Conservation (phyloP, 2,329 filamentous ascomycete genomes). For the Aspergillus brasiliensis region DNA sequence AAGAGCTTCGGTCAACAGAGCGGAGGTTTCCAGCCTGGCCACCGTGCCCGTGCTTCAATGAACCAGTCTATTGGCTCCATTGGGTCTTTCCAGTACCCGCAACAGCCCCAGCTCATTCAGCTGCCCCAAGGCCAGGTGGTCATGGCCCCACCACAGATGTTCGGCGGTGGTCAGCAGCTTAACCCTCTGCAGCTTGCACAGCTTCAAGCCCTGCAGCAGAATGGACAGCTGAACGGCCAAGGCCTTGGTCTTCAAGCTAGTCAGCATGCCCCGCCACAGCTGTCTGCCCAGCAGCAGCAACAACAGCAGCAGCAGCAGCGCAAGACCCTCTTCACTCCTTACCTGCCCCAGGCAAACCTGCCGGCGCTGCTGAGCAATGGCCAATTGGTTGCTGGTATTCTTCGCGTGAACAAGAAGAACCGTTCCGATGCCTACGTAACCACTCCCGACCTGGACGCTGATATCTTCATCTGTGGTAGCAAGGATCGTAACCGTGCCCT, state of each 20-base stretch:
- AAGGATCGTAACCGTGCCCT: constrained; percentile 97
- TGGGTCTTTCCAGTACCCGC: constrained; percentile 84
- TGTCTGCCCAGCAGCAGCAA: constrained; percentile 60
- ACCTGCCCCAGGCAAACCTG: constrained; percentile 89
- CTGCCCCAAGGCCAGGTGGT: constrained; percentile 80
- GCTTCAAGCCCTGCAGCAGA: constrained; percentile 90
- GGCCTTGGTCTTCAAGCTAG: constrained; percentile 67
- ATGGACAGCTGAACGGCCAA: constrained; percentile 78
- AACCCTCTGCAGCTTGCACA: constrained; percentile 87
- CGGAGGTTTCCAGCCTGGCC: constrained; percentile 85
- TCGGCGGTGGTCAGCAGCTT: constrained; percentile 76
- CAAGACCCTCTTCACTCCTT: constrained; percentile 98
- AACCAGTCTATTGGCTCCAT: constrained; percentile 82
- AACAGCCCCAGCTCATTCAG: constrained; percentile 84
- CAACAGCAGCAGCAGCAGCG: constrained; percentile 83
- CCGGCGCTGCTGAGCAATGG: constrained; percentile 88
- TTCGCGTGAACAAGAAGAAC: constrained; percentile 99
- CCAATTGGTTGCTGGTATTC: constrained; percentile 91
- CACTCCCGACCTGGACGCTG: constrained; percentile 89
- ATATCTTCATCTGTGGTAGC: constrained; percentile 99
- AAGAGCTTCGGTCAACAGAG: constrained; percentile 68
- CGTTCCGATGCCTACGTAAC: constrained; percentile 97
- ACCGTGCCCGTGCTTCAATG: constrained; percentile 81
- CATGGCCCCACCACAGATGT: constrained; percentile 77
- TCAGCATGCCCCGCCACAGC: constrained; percentile 69